These are phyloP conservation scores for Xylariaceae sp. DNA, from an alignment of 2,329 filamentous ascomycete species.

Conservation along the genomic window DNA sequence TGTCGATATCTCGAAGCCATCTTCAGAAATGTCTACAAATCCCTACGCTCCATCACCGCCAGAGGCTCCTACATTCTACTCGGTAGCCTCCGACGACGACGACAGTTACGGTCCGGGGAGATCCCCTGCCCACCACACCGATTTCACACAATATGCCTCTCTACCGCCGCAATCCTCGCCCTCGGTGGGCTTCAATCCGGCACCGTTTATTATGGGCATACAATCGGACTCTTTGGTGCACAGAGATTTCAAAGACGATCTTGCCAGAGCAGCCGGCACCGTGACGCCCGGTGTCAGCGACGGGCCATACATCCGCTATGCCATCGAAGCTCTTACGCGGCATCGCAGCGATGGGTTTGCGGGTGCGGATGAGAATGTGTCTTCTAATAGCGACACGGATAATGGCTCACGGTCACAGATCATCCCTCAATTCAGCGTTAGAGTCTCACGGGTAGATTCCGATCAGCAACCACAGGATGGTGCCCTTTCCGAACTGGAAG, in stretches of 20 bases:
- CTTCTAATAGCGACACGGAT: slow-evolving; percentile 20
- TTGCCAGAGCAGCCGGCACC: slow-evolving; percentile 44
- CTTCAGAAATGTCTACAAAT: slow-evolving; percentile 34
- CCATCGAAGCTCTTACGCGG: slow-evolving; percentile 78
- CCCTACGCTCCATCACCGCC: slow-evolving; percentile 38
- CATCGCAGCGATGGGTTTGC: slow-evolving; percentile 59
- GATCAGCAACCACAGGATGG: slow-evolving; percentile 6
- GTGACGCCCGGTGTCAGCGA: slow-evolving; percentile 77
- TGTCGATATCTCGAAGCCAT: slow-evolving; percentile 27
- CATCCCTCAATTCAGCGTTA: slow-evolving; percentile 18
- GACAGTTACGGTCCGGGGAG: slow-evolving; percentile 42
- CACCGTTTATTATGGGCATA: slow-evolving; percentile 34
- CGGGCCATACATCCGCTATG: slow-evolving; percentile 82
- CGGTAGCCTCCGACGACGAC: slow-evolving; percentile 35
- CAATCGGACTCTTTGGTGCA: slow-evolving; percentile 22
- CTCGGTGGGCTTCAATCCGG: slow-evolving; percentile 35
- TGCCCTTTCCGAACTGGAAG: slow-evolving; percentile 7
- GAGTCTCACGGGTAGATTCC: slow-evolving; percentile 8
- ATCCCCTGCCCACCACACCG: slow-evolving; percentile 32
- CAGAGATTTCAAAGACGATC: slow-evolving; percentile 45
- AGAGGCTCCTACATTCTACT: slow-evolving; percentile 28
- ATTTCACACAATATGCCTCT: slow-evolving; percentile 22
- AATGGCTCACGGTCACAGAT: slow-evolving; percentile 19
- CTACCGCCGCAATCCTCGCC: slow-evolving; percentile 21
- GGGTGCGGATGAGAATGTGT: slow-evolving; percentile 26